phyloP scores from a whole-genome alignment of 2,329 filamentous ascomycete species.

The Parastagonospora nodorum region DNA sequence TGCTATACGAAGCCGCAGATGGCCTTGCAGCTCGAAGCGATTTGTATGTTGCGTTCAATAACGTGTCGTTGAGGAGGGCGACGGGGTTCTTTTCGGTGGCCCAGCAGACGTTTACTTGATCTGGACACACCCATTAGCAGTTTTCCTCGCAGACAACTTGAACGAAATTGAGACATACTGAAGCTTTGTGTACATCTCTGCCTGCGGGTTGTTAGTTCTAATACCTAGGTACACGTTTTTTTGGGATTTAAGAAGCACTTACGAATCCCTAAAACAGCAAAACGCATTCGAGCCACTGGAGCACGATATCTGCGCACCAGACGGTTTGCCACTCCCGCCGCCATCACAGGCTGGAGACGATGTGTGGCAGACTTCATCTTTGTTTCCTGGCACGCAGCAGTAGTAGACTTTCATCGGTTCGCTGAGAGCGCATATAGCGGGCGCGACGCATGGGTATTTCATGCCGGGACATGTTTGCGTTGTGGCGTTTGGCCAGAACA shows the following conservation, averaged over 20 bases:
- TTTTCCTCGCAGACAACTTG: no score
- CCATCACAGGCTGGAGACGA: background rate
- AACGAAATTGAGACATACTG: background rate
- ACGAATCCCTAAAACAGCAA: background rate
- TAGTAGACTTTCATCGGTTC: background rate
- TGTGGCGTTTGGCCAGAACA: background rate
- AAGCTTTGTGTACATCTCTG: background rate
- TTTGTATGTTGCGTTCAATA: conserved; percentile 21
- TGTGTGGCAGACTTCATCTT: background rate
- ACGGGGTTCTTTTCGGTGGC: conserved; percentile 17
- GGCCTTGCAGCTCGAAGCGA: conserved; percentile 20
- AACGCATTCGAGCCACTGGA: background rate
- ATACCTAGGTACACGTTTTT: background rate
- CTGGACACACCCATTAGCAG: background rate
- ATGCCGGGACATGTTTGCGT: background rate
- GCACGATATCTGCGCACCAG: background rate
- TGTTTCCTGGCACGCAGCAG: background rate
- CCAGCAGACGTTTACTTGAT: conserved; percentile 36
- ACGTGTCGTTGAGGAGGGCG: conserved; percentile 8
- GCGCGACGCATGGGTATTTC: background rate
- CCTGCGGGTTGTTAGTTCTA: background rate
- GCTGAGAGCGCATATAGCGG: background rate
- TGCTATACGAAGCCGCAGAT: conserved; percentile 11
- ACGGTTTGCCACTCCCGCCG: background rate
- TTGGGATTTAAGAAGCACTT: background rate